Evolutionary conservation across 1,139 yeast species (phyloP).

Genomic region (Kurtzmaniella natalensis): DNA sequence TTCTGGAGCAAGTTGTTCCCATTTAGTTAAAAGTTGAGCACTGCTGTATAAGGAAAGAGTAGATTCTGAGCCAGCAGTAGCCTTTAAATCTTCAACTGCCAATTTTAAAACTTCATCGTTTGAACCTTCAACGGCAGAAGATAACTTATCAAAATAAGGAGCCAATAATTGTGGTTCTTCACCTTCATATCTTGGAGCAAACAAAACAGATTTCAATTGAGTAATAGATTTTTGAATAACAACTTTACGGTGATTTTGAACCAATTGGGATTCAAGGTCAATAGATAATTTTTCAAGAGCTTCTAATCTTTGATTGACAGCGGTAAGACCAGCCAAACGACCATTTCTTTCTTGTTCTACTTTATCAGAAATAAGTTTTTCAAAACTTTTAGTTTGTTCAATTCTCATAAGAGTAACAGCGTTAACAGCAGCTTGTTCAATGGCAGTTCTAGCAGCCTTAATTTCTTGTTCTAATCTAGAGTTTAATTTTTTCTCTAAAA

Average conservation of each 20-base stretch:
- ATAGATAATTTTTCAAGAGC: slow-evolving; percentile 57
- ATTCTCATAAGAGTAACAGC: slow-evolving; percentile 68
- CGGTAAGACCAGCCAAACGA: slow-evolving; percentile 65
- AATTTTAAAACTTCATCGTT: slow-evolving; percentile 39
- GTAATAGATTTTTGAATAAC: slow-evolving; percentile 54
- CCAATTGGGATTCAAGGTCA: slow-evolving; percentile 54
- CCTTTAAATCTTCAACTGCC: slow-evolving; percentile 34
- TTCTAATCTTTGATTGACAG: slow-evolving; percentile 53
- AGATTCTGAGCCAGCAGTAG: slow-evolving; percentile 46
- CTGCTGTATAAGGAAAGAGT: slow-evolving; percentile 55
- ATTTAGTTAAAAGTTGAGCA: slow-evolving; percentile 67
- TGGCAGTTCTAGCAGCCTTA: slow-evolving; percentile 62
- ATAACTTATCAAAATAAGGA: slow-evolving; percentile 47
- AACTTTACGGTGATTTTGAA: slow-evolving; percentile 51
- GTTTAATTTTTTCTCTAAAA: slow-evolving; percentile 61
- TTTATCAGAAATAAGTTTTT: slow-evolving; percentile 55
- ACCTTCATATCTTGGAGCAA: slow-evolving; percentile 18
- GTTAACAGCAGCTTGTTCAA: slow-evolving; percentile 72
- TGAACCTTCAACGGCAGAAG: slow-evolving; percentile 36
- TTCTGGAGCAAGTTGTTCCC: slow-evolving; percentile 79
- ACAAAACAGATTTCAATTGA: slow-evolving; percentile 48
- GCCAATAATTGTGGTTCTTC: slow-evolving; percentile 30
- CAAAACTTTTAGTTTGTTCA: slow-evolving; percentile 69
- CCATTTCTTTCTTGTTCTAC: slow-evolving; percentile 81
- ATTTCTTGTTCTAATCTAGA: slow-evolving; percentile 61